Conservation (phyloP, 352 stramenopile species). For the Phytophthora sp. region DNA sequence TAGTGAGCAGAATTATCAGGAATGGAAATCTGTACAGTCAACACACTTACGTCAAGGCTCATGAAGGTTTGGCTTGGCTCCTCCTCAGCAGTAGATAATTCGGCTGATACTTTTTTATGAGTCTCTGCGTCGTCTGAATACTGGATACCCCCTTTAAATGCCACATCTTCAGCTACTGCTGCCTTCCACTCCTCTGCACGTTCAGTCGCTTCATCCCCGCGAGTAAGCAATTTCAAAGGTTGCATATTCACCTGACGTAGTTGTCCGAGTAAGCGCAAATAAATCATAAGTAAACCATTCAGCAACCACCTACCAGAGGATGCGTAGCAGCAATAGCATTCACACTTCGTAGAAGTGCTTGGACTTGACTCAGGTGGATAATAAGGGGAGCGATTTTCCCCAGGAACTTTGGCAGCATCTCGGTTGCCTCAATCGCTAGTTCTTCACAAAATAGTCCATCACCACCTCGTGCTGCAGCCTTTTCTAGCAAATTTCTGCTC, state of each 20-base stretch:
- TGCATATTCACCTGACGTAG: conserved; percentile 25
- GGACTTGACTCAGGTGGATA: conserved; percentile 45
- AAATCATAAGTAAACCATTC: neutral
- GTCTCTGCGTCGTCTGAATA: neutral
- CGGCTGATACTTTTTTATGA: neutral
- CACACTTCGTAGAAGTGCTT: conserved; percentile 46
- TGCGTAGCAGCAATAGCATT: conserved; percentile 33
- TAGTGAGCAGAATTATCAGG: neutral
- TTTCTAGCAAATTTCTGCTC: conserved; percentile 44
- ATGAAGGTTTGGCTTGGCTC: conserved; percentile 1
- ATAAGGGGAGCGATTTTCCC: conserved; percentile 24
- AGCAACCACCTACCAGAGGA: conserved; percentile 23
- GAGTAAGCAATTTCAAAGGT: conserved; percentile 20
- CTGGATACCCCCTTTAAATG: neutral
- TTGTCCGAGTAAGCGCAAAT: conserved; percentile 2
- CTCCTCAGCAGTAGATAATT: conserved; percentile 1
- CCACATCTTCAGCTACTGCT: conserved; percentile 5
- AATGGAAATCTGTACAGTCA: neutral
- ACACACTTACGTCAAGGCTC: conserved; percentile 22
- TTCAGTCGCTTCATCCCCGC: conserved; percentile 22
- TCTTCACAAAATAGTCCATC: conserved; percentile 40
- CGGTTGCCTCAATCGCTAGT: conserved; percentile 19
- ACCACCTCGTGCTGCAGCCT: conserved; percentile 31
- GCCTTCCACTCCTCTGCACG: conserved; percentile 33
- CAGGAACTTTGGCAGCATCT: conserved; percentile 53